Base-by-base conservation (phyloP, 495 filamentous ascomycete genomes). In the Coniosporium apollinis region DNA sequence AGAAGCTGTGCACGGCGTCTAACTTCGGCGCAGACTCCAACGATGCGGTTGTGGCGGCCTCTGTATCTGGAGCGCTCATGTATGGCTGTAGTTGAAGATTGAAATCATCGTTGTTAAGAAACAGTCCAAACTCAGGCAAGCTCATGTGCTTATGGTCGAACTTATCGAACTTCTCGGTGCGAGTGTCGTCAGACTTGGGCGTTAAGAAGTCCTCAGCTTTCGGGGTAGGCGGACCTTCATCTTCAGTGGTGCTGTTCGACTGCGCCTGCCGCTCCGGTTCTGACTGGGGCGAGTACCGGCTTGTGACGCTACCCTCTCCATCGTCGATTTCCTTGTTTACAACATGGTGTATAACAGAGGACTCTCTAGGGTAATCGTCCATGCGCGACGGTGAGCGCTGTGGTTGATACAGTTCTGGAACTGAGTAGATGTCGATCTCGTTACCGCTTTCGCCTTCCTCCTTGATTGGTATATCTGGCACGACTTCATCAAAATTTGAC, bases 401-500 rank as follows among this genome's bases (percentile, higher is more conserved):
- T 19, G 42, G 22, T 63, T 62, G 17, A 28, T 65, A 70, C 50
- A 73, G 61, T 37, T 79, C 76, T n/a, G 80, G 66, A 33, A 87
- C 76, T 13, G 69, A 64, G 44, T 82, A 82, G 16, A 84, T 60
- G 47, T 87, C 76, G 16, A 66, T 39, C 11, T 69, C 72, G 28
- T 64, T 61, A 2, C 72, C 64, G 13, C 66, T 58, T 34, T 76
- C 71, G 10, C 64, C 65, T 46, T 82, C 72, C 22, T 69, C 63
- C 44, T 80, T 86, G 43, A 84, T 71, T 19, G 76, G 58, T 22
- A 82, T 68, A 43, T 72, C 76, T 13, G 66, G 66, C 28, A 60
- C 55, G 28, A 71, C 67, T n/a, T 67, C 60, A 33, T 73, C 65
- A 33, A 62, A 53, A 31, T 56, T 61, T 16, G 66, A 50, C 14